Conservation (phyloP, 352 stramenopile genomes). For the Pythium coloratum region DNA sequence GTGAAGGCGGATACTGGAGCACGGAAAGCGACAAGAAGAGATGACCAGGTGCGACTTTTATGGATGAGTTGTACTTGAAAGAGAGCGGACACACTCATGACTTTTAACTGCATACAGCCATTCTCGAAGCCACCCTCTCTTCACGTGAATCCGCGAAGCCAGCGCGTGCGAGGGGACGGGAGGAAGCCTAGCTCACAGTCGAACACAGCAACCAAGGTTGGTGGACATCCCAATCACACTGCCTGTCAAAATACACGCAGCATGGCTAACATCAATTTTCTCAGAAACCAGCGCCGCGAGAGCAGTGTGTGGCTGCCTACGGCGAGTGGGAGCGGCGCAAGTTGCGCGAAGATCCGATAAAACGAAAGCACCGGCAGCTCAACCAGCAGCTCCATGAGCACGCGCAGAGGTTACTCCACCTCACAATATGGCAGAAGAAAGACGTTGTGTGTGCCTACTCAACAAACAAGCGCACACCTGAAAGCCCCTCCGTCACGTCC, state of each 20-base stretch:
- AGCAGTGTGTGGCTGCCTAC: constrained; percentile 31
- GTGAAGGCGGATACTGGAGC: not conserved
- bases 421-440: constrained; percentile 65
- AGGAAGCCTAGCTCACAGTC: not conserved
- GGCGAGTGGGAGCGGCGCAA: constrained; percentile 49
- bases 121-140: constrained; percentile 45
- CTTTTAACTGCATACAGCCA: constrained; percentile 2
- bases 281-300: not conserved
- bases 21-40: constrained; percentile 5
- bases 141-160: constrained; percentile 50
- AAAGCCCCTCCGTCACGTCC: not conserved
- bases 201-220: not conserved
- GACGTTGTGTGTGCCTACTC: constrained; percentile 71
- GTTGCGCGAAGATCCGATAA: constrained; percentile 44
- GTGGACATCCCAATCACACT: not conserved
- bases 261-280: not conserved
- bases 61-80: not conserved
- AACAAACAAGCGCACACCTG: constrained; percentile 30
- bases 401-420: constrained; percentile 39
- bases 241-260: no score
- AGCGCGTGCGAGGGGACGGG: not conserved
- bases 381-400: constrained; percentile 27
- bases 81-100: not conserved
- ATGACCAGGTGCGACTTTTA: not conserved
- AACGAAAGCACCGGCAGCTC: constrained; percentile 34